Evolutionary conservation across 1,284 basidiomycete genomes (phyloP).

Genomic region (Trametes polyzona): DNA sequence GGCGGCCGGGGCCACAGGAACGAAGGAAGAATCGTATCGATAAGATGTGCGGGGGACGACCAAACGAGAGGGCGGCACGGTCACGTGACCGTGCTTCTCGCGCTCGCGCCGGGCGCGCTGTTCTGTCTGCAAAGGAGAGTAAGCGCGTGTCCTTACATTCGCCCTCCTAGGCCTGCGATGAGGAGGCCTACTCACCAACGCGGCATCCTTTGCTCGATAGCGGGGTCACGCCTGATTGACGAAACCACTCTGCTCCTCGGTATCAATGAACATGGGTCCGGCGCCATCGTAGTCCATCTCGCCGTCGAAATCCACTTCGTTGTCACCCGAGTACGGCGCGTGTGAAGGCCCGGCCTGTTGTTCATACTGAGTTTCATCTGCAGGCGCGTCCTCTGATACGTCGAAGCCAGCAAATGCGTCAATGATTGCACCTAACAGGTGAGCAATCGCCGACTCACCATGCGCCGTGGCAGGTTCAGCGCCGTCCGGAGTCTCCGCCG

Average conservation of each 20-base stretch:
- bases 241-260: neutral
- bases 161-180: slow-evolving; percentile 3
- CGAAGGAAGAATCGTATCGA: too few species aligned
- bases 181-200: neutral
- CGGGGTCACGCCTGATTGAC: neutral
- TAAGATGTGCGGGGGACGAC: neutral
- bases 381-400: too few species aligned
- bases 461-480: neutral
- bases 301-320: too few species aligned
- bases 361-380: too few species aligned
- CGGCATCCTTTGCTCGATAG: too few species aligned
- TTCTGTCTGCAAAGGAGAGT: neutral
- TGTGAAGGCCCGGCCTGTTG: too few species aligned
- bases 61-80: neutral
- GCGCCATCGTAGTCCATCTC: too few species aligned
- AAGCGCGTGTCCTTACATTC: slow-evolving; percentile 4
- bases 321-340: too few species aligned
- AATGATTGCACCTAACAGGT: too few species aligned
- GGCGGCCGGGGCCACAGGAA: too few species aligned
- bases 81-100: slow-evolving; percentile 1
- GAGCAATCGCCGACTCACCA: too few species aligned
- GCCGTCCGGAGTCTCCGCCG: neutral
- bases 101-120: neutral
- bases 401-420: too few species aligned
- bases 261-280: neutral